phyloP scores from a whole-genome alignment of 495 filamentous ascomycete genomes.

The Glarea lozoyensis region DNA sequence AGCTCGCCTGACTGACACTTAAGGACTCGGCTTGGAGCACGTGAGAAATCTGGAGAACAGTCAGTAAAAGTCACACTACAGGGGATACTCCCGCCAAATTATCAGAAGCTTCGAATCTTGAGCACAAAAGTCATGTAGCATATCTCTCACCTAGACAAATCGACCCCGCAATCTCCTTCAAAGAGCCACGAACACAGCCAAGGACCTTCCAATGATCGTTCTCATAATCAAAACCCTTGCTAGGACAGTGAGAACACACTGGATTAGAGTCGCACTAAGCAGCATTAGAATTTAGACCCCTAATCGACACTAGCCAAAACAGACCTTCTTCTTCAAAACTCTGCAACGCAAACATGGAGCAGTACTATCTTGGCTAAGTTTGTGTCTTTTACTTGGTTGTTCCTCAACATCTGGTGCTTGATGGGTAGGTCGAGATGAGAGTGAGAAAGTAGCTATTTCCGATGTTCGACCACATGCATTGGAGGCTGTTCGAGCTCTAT shows the following conservation, averaged over 20 bases:
- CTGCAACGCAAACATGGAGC: conserved; percentile 15
- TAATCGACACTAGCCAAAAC: neutral
- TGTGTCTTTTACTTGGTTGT: neutral
- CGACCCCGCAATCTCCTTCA: conserved; percentile 2
- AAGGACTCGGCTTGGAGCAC: conserved; percentile 4
- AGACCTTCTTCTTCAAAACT: conserved; percentile 15
- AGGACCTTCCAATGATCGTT: conserved; percentile 16
- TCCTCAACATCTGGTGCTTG: neutral
- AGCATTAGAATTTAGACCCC: neutral
- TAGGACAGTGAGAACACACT: conserved; percentile 12
- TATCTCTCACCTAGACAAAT: conserved; percentile 8
- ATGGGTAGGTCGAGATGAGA: neutral
- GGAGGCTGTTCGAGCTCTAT: too few relatives aligned
- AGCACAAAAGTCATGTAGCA: too few relatives aligned
- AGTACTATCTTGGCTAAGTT: neutral
- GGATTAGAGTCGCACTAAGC: conserved; percentile 9
- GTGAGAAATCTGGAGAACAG: conserved; percentile 4
- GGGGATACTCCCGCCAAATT: too few relatives aligned
- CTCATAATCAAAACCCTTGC: conserved; percentile 10
- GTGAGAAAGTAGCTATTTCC: too few relatives aligned
- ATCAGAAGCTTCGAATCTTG: too few relatives aligned
- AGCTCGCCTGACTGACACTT: neutral
- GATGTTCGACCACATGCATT: too few relatives aligned
- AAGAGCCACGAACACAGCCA: conserved; percentile 8
- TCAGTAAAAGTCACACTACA: too few relatives aligned